Evolutionary conservation across 768 basidiomycete species (phyloP).

Genomic region (Amanita brunnescens): DNA sequence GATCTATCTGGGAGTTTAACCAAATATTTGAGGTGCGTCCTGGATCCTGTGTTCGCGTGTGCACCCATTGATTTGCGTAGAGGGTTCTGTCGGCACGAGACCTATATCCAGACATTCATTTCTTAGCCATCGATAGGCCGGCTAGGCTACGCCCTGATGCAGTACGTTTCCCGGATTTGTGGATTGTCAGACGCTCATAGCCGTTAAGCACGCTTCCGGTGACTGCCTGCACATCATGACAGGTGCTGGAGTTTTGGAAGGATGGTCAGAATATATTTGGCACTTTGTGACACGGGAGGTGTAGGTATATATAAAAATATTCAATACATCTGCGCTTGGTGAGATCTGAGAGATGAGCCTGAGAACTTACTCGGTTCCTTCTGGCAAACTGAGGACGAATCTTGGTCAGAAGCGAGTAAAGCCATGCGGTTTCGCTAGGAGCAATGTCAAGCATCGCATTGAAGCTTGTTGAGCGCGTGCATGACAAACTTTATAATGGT

Average conservation of each 20-base stretch:
- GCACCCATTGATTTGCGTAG: slow-evolving; percentile 19
- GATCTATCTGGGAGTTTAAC: slow-evolving; percentile 49
- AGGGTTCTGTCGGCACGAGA: slow-evolving; percentile 25
- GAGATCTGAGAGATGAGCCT: not conserved
- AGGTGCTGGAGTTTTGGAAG: slow-evolving; percentile 40
- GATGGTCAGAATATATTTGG: slow-evolving; percentile 43
- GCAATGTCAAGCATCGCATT: too few species aligned
- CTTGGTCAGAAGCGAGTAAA: too few species aligned
- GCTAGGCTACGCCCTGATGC: slow-evolving; percentile 57
- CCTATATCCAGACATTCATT: slow-evolving; percentile 48
- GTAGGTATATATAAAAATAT: not conserved
- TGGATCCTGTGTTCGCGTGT: not conserved
- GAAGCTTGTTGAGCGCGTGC: too few species aligned
- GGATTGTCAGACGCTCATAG: not conserved
- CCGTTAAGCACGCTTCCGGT: slow-evolving; percentile 28
- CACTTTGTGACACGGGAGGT: slow-evolving; percentile 30
- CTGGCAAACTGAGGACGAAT: too few species aligned
- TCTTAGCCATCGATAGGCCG: slow-evolving; percentile 52
- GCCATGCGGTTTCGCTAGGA: too few species aligned
- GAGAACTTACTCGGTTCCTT: too few species aligned
- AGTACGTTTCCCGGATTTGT: slow-evolving; percentile 26
- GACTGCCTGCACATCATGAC: slow-evolving; percentile 42
- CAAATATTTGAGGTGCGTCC: slow-evolving; percentile 44
- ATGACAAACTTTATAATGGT: not conserved
- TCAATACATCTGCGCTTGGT: not conserved